Conservation (phyloP, 768 basidiomycete genomes). For the Pisolithus tinctorius region DNA sequence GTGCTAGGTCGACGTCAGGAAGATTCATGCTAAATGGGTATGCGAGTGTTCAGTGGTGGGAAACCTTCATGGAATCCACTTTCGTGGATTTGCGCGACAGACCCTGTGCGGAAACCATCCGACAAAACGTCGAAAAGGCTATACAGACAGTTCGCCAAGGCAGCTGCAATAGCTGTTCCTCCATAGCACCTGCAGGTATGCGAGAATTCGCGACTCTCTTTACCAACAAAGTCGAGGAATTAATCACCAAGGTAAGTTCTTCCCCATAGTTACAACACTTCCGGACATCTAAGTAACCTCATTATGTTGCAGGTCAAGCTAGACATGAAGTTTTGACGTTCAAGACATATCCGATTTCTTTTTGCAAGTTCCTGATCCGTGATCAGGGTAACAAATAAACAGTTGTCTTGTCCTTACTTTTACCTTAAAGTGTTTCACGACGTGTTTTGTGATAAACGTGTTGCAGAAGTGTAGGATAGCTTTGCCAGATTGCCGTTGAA, state of each 20-base stretch:
- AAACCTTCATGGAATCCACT: constrained; percentile 10
- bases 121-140: not conserved
- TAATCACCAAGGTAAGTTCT: constrained; percentile 5
- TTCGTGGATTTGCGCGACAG: constrained; percentile 11
- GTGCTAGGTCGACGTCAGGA: not conserved
- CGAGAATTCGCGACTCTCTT: constrained; percentile 8
- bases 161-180: not conserved
- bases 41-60: constrained; percentile 13
- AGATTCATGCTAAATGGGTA: not conserved
- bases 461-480: too few relatives aligned
- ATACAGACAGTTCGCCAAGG: not conserved
- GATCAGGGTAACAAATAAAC: too few relatives aligned
- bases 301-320: constrained; percentile 5
- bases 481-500: too few relatives aligned
- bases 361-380: too few relatives aligned
- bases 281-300: not conserved
- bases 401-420: too few relatives aligned
- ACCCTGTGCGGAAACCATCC: constrained; percentile 10
- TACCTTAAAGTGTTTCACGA: too few relatives aligned
- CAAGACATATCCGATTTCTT: too few relatives aligned
- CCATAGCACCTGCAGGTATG: constrained; percentile 6
- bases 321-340: constrained; percentile 1
- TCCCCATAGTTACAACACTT: not conserved
- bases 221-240: constrained; percentile 7
- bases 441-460: too few relatives aligned